Base-by-base conservation (phyloP, 495 filamentous ascomycete species). In the Talaromyces liani region DNA sequence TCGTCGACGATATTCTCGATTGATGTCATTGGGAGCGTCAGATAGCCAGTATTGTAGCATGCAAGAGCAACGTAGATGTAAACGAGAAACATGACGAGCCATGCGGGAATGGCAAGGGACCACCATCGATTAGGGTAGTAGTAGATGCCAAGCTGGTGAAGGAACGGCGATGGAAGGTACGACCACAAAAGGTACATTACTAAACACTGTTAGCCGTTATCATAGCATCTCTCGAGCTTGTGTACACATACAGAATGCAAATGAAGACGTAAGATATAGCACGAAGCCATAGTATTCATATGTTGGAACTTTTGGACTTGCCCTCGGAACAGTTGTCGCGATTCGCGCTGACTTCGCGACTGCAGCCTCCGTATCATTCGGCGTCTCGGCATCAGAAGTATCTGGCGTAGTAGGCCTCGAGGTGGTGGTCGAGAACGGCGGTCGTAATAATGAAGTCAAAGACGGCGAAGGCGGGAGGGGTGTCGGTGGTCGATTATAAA, bases 251-350 rank as follows among this genome's bases (percentile, higher is more conserved):
- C 82, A 73, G 71, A 97, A 98, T 1, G 83, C 85, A 41, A 92
- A 77, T 14, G 84, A 88, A 39, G 87, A 90, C 68, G 90, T 88
- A 27, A 98, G 82, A 73, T 98, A 98, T 27, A 98, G 82, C 58
- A 94, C 93, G 76, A 98, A 98, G 65, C 94, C 94, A 72, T 98
- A 98, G 82, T 98, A 98, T 71, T 98, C 94, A 74, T 98, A 98
- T 0, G 94, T 98, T 8, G 94, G 94, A 1, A 98, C 92, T 67
- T 92, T 93, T 0, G 94, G 94, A 51, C 88, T 88, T 16, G 92
- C 94, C 39, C 92, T 88, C 1, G 94, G 91, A 14, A 97, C 86
- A 0, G 89, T 89, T 51, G 86, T 86, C 39, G 88, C 83, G 27
- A 79, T 80, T 25, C 83, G 82, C 58, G 85, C 86, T 16, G 84